phyloP scores from a whole-genome alignment of 805 yeast species.

The Zygoascus ofunaensis region DNA sequence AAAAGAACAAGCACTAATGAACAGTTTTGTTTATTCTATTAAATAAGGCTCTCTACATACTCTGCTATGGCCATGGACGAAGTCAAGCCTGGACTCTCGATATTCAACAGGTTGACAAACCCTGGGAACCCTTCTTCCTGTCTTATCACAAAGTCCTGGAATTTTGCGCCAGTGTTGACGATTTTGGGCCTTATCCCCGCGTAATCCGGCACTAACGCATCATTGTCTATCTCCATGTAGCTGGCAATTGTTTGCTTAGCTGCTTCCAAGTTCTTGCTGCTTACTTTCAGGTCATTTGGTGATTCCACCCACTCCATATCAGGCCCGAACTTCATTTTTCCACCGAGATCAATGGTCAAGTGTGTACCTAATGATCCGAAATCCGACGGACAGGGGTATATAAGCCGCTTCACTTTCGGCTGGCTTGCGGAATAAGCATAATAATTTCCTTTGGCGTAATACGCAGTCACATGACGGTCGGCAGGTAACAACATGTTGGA shows the following conservation, averaged over 20 bases:
- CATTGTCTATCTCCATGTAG: slow-evolving; percentile 52
- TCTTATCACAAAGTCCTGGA: slow-evolving; percentile 65
- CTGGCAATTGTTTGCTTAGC: slow-evolving; percentile 51
- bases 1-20: not conserved
- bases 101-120: slow-evolving; percentile 69
- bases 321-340: slow-evolving; percentile 77
- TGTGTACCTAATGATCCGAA: slow-evolving; percentile 79
- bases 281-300: slow-evolving; percentile 25
- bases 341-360: slow-evolving; percentile 73
- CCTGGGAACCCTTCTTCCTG: slow-evolving; percentile 69
- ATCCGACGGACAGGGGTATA: slow-evolving; percentile 77
- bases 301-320: slow-evolving; percentile 69
- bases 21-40: not conserved
- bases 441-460: slow-evolving; percentile 81
- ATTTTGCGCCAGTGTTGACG: slow-evolving; percentile 34
- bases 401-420: slow-evolving; percentile 45
- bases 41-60: slow-evolving; percentile 37
- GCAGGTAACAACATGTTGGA: slow-evolving; percentile 61
- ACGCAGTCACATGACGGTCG: slow-evolving; percentile 47
- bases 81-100: slow-evolving; percentile 88
- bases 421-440: slow-evolving; percentile 44
- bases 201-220: slow-evolving; percentile 55
- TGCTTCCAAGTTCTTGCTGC: slow-evolving; percentile 35
- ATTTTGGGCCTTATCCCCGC: slow-evolving; percentile 82
- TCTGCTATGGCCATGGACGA: slow-evolving; percentile 75